These are phyloP conservation scores for Hymenotorrendiella dingleyae DNA, from an alignment of 2,329 filamentous ascomycete genomes.

Conservation along the genomic window DNA sequence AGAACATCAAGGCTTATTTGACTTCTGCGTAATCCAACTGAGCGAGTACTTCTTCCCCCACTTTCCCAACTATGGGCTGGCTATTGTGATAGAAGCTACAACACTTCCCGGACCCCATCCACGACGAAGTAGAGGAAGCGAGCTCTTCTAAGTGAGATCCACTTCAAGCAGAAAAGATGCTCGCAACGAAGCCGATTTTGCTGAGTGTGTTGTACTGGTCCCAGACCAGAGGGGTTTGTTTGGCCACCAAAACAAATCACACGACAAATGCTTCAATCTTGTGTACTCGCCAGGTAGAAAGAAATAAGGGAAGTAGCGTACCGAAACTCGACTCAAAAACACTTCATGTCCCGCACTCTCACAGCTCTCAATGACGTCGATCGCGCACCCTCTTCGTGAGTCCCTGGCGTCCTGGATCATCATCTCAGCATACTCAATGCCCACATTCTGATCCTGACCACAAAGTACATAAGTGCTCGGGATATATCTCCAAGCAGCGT, in stretches of 20 bases:
- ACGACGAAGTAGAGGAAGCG: not conserved
- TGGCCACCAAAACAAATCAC: not conserved
- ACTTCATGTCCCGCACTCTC: constrained; percentile 15
- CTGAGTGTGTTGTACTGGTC: not conserved
- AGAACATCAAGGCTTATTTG: not conserved
- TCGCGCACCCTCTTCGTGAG: constrained; percentile 6
- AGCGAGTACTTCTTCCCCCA: too few relatives aligned
- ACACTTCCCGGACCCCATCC: too few relatives aligned
- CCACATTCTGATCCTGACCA: constrained; percentile 17
- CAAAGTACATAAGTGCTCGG: constrained; percentile 24
- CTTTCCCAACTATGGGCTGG: too few relatives aligned
- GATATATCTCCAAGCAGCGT: constrained; percentile 26
- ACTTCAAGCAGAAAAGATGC: not conserved
- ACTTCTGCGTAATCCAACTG: too few relatives aligned
- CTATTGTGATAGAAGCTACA: too few relatives aligned
- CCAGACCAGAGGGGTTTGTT: not conserved
- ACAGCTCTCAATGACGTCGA: constrained; percentile 15
- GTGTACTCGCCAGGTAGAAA: too few relatives aligned
- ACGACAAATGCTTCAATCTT: too few relatives aligned
- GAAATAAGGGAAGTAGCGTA: not conserved
- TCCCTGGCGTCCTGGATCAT: constrained; percentile 12
- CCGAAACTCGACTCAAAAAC: constrained; percentile 10
- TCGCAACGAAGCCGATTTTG: not conserved
- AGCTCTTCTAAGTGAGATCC: not conserved
- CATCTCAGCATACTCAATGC: constrained; percentile 11